Percentiles rank a stretch among this genome's conserved stretches.
These are phyloP conservation scores for Heliamphora exappendiculata DNA, from an alignment of 148 eudicot species.

Conservation along the genomic window DNA sequence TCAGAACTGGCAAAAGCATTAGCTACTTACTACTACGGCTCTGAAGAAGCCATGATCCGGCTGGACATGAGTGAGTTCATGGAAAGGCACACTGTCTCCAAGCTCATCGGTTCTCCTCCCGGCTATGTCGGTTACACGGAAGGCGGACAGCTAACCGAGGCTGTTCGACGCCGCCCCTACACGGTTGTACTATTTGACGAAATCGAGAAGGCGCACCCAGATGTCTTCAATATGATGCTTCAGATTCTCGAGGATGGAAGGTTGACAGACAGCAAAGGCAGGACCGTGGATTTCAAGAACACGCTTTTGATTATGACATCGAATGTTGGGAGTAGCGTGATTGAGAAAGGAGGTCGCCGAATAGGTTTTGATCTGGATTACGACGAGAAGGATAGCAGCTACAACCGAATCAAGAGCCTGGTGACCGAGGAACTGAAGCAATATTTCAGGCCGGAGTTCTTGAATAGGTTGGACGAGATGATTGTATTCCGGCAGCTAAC, in stretches of 20 bases:
- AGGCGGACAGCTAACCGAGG: conserved; percentile 55
- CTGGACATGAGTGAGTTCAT: conserved; percentile 56
- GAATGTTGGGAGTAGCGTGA: conserved; percentile 39
- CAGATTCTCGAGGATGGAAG: conserved; percentile 58
- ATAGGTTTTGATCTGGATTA: conserved; percentile 33
- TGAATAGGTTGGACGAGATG: conserved; percentile 42
- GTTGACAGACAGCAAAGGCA: conserved; percentile 45
- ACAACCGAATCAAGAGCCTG: conserved; percentile 33
- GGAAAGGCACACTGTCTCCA: conserved; percentile 46
- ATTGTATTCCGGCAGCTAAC: conserved; percentile 41
- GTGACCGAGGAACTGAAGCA: conserved; percentile 35
- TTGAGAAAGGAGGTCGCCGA: conserved; percentile 27
- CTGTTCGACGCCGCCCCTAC: conserved; percentile 37
- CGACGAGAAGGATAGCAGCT: conserved; percentile 36
- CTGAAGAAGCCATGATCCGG: conserved; percentile 49
- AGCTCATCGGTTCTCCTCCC: conserved; percentile 51
- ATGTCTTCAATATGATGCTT: conserved; percentile 44
- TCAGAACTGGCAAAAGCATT: conserved; percentile 52
- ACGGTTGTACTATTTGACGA: conserved; percentile 47
- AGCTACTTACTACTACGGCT: conserved; percentile 39
- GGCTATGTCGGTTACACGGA: conserved; percentile 47
- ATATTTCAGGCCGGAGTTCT: conserved; percentile 38
- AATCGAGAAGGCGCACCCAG: conserved; percentile 49
- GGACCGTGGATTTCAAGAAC: conserved; percentile 47
- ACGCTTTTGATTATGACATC: conserved; percentile 49